A percentile compares a stretch with the other conserved stretches of the same genome.
Evolutionary conservation across 305 asterid genomes (phyloP).

Genomic region (Plantago lanceolata): DNA sequence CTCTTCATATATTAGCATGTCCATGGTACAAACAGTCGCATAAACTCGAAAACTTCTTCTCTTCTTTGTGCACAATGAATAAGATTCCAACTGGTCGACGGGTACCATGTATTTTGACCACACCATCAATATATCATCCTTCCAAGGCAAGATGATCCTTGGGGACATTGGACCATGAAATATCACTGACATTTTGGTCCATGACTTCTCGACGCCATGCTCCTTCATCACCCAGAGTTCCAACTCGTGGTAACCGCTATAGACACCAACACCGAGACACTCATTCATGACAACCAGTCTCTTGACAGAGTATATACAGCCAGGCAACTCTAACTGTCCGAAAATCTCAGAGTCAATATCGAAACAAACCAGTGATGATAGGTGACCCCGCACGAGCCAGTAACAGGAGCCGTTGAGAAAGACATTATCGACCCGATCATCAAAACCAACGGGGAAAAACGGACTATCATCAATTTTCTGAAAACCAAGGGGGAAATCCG

Average conservation of each 20-base stretch:
- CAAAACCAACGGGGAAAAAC: no score
- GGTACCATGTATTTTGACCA: no score
- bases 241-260: background rate
- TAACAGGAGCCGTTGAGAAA: background rate
- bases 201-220: background rate
- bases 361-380: background rate
- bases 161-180: background rate
- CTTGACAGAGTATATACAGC: no score
- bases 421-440: background rate
- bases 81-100: no score
- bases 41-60: no score
- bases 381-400: background rate
- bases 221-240: background rate
- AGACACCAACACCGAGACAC: background rate
- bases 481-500: background rate
- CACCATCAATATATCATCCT: background rate
- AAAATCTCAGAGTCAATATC: conserved; percentile 1
- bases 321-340: background rate
- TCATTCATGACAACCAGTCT: background rate
- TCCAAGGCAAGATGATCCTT: background rate
- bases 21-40: background rate
- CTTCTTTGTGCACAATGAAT: background rate
- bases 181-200: background rate
- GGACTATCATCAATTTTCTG: no score
- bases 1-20: background rate